Percentiles rank a stretch among this genome's conserved stretches.
Conservation (phyloP, 257 asterid genomes). For the Schizonepeta tenuifolia region DNA sequence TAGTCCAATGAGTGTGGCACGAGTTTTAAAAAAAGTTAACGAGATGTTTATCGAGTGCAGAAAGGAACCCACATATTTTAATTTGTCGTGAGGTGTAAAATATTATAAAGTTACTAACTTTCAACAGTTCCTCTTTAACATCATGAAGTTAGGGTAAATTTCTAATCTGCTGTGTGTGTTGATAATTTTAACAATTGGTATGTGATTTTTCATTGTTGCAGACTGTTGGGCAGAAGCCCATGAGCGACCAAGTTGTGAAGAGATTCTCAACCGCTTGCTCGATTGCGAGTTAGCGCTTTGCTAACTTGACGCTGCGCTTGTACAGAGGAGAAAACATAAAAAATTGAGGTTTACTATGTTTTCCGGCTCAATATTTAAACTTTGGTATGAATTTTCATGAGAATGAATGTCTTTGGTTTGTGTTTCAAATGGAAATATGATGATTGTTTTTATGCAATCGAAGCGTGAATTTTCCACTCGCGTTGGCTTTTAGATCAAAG, state of each 20-base stretch:
- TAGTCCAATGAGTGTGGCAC: too few species aligned
- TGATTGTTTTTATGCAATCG: constrained; percentile 17
- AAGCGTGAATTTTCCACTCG: constrained; percentile 22
- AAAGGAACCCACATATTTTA: too few species aligned
- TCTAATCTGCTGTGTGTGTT: constrained; percentile 6
- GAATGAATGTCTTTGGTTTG: not conserved
- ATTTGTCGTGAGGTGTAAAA: too few species aligned
- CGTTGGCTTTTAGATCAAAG: not conserved
- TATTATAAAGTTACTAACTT: too few species aligned
- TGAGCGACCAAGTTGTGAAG: constrained; percentile 80
- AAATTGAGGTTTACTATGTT: constrained; percentile 54
- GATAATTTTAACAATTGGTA: not conserved
- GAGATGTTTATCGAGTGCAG: too few species aligned
- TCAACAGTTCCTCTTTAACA: too few species aligned
- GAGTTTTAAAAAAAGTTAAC: too few species aligned
- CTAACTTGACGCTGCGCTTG: constrained; percentile 32
- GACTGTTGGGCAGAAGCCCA: constrained; percentile 89
- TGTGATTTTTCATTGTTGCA: constrained; percentile 35
- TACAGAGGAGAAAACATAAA: constrained; percentile 31
- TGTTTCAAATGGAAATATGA: constrained; percentile 5
- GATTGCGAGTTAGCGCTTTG: constrained; percentile 84
- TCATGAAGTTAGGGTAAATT: not conserved
- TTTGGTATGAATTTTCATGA: constrained; percentile 38
- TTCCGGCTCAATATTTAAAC: constrained; percentile 50
- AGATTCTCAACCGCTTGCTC: constrained; percentile 68